Conservation (phyloP, 805 yeast species). For the Wickerhamomyces sydowiorum region DNA sequence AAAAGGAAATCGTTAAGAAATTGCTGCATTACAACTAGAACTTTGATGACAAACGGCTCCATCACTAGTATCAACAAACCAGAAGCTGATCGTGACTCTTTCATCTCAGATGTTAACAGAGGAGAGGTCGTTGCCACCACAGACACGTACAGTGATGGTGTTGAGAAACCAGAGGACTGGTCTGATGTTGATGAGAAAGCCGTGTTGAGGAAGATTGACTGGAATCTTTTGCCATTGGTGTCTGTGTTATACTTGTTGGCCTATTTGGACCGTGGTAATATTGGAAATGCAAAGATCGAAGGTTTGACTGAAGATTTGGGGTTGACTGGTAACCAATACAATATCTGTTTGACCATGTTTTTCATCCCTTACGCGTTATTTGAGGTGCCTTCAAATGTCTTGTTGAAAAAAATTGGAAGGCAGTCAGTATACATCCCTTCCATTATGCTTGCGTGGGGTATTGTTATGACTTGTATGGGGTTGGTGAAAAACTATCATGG, state of each 20-base stretch:
- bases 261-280: slow-evolving; percentile 46
- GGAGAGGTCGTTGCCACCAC: background rate
- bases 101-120: background rate
- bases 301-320: slow-evolving; percentile 36
- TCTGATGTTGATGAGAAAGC: slow-evolving; percentile 16
- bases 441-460: background rate
- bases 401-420: slow-evolving; percentile 7
- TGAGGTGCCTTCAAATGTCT: slow-evolving; percentile 29
- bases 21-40: too few species aligned
- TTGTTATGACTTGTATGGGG: slow-evolving; percentile 34
- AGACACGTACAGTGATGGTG: background rate
- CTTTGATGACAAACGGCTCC: background rate
- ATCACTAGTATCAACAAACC: background rate
- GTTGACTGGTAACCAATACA: slow-evolving; percentile 30
- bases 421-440: background rate
- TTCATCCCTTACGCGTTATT: slow-evolving; percentile 34
- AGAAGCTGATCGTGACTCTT: background rate
- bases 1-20: too few species aligned
- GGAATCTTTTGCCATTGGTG: slow-evolving; percentile 33
- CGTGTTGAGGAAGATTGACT: slow-evolving; percentile 34
- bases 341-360: slow-evolving; percentile 36
- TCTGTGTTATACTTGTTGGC: slow-evolving; percentile 36
- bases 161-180: background rate
- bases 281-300: slow-evolving; percentile 50
- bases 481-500: slow-evolving; percentile 28